Percentiles rank a stretch among this genome's conserved stretches.
These are phyloP conservation scores for Thymus quinquecostatus DNA, from an alignment of 257 asterid species.

Conservation along the genomic window DNA sequence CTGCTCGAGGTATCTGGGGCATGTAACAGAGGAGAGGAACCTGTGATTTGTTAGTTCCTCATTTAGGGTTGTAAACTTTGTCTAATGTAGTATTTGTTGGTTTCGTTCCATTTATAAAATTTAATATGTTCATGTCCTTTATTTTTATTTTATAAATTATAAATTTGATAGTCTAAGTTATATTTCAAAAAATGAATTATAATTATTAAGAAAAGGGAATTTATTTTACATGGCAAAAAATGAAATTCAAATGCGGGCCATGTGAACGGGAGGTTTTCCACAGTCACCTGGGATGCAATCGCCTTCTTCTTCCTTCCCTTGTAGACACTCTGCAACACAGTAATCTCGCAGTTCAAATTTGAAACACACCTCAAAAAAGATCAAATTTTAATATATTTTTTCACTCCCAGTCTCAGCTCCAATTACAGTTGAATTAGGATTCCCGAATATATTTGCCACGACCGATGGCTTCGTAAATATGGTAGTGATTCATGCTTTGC, in stretches of 20 bases:
- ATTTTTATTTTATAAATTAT: too few species aligned
- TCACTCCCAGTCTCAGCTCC: constrained; percentile 10
- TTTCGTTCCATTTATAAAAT: background rate
- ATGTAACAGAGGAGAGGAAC: constrained; percentile 44
- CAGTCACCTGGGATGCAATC: too few species aligned
- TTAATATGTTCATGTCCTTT: too few species aligned
- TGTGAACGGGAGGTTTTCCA: too few species aligned
- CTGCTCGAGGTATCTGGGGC: constrained; percentile 98
- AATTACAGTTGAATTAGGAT: constrained; percentile 17
- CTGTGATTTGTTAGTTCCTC: background rate
- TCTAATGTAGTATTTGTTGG: background rate
- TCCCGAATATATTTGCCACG: constrained; percentile 78
- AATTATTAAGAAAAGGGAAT: too few species aligned
- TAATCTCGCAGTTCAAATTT: constrained; percentile 5
- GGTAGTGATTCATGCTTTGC: constrained; percentile 88
- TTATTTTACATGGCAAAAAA: too few species aligned
- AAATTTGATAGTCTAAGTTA: too few species aligned
- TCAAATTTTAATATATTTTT: background rate
- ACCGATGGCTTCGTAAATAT: constrained; percentile 94
- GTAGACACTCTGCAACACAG: constrained; percentile 73
- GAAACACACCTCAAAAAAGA: background rate
- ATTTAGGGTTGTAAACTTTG: constrained; percentile 14
- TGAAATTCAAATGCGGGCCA: too few species aligned
- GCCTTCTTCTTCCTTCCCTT: too few species aligned
- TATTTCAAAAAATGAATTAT: too few species aligned